Percentiles rank a stretch among this genome's conserved stretches.
These are phyloP conservation scores for Diaporthe amygdali DNA, from an alignment of 2,329 filamentous ascomycete species.

Conservation along the genomic window DNA sequence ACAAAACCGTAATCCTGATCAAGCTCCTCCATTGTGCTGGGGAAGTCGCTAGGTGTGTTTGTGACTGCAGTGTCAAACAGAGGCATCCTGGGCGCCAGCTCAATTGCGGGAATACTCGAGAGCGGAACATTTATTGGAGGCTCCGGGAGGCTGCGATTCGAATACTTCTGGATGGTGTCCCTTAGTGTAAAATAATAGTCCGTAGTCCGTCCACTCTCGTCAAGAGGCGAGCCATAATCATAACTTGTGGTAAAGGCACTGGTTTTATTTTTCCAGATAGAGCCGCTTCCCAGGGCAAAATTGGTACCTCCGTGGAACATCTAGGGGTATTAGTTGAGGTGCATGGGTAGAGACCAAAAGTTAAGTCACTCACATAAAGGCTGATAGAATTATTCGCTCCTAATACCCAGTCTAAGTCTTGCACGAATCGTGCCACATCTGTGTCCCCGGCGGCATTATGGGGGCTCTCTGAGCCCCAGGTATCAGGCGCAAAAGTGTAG, in stretches of 20 bases:
- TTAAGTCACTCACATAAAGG: slow-evolving; percentile 39
- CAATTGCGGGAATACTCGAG: slow-evolving; percentile 40
- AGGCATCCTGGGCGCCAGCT: slow-evolving; percentile 39
- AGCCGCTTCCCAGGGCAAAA: slow-evolving; percentile 53
- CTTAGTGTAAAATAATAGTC: slow-evolving; percentile 48
- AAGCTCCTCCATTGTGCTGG: slow-evolving; percentile 50
- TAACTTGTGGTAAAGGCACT: slow-evolving; percentile 52
- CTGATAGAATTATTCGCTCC: slow-evolving; percentile 48
- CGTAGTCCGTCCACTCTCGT: slow-evolving; percentile 53
- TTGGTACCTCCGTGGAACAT: slow-evolving; percentile 61
- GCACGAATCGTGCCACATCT: slow-evolving; percentile 32
- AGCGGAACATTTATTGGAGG: slow-evolving; percentile 39
- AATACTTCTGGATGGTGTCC: slow-evolving; percentile 43
- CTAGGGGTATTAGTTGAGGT: background rate
- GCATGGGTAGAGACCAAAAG: background rate
- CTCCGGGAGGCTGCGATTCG: slow-evolving; percentile 41
- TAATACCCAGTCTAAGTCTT: slow-evolving; percentile 44
- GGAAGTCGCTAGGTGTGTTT: slow-evolving; percentile 31
- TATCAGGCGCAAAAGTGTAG: slow-evolving; percentile 49
- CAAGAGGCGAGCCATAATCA: slow-evolving; percentile 55
- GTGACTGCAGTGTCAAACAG: slow-evolving; percentile 44
- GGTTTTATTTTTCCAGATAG: slow-evolving; percentile 45
- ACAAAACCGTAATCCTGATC: slow-evolving; percentile 50
- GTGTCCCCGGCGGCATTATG: slow-evolving; percentile 41
- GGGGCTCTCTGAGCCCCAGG: slow-evolving; percentile 45